A percentile compares a stretch with the other conserved stretches of the same genome.
These are phyloP conservation scores for Inonotus hispidus DNA, from an alignment of 1,284 basidiomycete species.

Conservation along the genomic window DNA sequence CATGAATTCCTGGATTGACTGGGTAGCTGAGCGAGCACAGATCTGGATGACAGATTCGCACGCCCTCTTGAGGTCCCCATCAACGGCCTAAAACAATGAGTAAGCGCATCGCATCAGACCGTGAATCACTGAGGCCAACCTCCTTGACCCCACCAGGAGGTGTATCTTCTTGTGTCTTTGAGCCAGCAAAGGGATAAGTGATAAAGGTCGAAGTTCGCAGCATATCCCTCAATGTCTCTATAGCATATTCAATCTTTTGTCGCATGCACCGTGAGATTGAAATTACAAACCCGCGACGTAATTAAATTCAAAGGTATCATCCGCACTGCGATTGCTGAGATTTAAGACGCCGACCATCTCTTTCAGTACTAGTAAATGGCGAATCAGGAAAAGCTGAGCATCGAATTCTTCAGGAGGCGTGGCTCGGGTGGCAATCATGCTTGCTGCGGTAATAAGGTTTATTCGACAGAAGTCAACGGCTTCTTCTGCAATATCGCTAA, in stretches of 20 bases:
- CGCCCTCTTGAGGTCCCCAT: slow-evolving; percentile 72
- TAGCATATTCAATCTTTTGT: slow-evolving; percentile 1
- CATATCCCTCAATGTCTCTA: slow-evolving; percentile 71
- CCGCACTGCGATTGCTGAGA: slow-evolving; percentile 42
- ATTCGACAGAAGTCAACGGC: slow-evolving; percentile 76
- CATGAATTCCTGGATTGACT: slow-evolving; percentile 55
- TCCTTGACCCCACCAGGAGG: slow-evolving; percentile 58
- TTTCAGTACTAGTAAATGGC: slow-evolving; percentile 88
- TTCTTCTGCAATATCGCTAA: slow-evolving; percentile 91
- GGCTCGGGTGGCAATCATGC: slow-evolving; percentile 51
- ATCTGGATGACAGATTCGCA: slow-evolving; percentile 78
- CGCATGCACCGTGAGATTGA: slow-evolving; percentile 9
- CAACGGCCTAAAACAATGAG: slow-evolving; percentile 56
- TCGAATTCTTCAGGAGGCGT: slow-evolving; percentile 50
- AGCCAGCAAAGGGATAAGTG: slow-evolving; percentile 60
- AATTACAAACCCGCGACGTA: slow-evolving; percentile 45
- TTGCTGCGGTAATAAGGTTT: slow-evolving; percentile 69
- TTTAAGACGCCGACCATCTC: slow-evolving; percentile 81
- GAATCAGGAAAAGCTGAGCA: slow-evolving; percentile 77
- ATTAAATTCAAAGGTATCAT: slow-evolving; percentile 33
- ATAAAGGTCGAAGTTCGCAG: slow-evolving; percentile 70
- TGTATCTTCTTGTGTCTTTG: slow-evolving; percentile 50
- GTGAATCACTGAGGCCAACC: slow-evolving; percentile 37
- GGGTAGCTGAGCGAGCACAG: slow-evolving; percentile 45
- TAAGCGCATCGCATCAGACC: not conserved